Evolutionary conservation across 768 basidiomycete species (phyloP).

Genomic region (Phallus indusiatus): DNA sequence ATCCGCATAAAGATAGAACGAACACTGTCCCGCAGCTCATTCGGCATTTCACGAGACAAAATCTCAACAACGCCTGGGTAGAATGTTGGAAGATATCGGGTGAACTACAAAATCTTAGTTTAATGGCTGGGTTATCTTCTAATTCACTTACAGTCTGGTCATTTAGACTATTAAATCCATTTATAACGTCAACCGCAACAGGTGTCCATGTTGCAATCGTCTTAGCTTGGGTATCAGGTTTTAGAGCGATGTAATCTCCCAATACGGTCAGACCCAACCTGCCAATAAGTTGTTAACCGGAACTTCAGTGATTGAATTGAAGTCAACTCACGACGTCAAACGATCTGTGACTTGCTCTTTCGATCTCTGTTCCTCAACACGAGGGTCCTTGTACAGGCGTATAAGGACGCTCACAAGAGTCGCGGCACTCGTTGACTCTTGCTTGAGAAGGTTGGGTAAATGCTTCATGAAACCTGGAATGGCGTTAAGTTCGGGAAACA

Average conservation of each 20-base stretch:
- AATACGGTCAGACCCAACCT: constrained; percentile 85
- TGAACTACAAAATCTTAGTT: constrained; percentile 49
- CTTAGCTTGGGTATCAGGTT: constrained; percentile 83
- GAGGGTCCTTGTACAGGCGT: constrained; percentile 87
- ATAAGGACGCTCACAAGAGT: constrained; percentile 88
- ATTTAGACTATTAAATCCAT: constrained; percentile 85
- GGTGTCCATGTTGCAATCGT: constrained; percentile 98
- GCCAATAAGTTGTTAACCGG: constrained; percentile 10
- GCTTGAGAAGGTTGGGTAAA: constrained; percentile 92
- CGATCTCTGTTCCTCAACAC: constrained; percentile 79
- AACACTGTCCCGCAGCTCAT: constrained; percentile 75
- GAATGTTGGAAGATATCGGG: constrained; percentile 76
- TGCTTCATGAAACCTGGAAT: constrained; percentile 96
- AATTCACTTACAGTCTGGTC: constrained; percentile 68
- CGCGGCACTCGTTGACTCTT: constrained; percentile 94
- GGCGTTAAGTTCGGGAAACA: background rate
- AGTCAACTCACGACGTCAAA: constrained; percentile 51
- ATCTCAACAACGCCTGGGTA: constrained; percentile 87
- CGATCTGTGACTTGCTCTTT: constrained; percentile 71
- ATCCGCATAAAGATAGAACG: constrained; percentile 75
- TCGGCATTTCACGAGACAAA: constrained; percentile 69
- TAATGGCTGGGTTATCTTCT: constrained; percentile 4
- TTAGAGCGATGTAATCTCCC: constrained; percentile 83
- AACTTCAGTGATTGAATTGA: background rate
- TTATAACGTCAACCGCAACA: constrained; percentile 91